phyloP scores from a whole-genome alignment of 2,329 filamentous ascomycete genomes.

The Aspergillus quadricinctus region DNA sequence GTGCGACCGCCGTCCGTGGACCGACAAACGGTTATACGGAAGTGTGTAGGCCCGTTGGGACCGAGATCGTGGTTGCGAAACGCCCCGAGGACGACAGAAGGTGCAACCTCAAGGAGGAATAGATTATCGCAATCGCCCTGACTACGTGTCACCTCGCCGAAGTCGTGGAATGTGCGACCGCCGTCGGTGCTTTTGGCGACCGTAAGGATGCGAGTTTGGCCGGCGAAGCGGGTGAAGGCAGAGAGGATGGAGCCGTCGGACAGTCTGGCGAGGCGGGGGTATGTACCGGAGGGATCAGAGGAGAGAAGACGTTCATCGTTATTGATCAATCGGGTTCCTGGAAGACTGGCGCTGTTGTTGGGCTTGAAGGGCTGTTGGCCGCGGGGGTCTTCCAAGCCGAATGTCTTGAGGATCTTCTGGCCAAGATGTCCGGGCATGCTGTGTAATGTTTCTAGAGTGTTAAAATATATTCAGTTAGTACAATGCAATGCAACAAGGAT shows the following conservation, averaged over 20 bases:
- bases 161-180: slow-evolving; percentile 38
- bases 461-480: background rate
- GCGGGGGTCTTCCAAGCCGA: slow-evolving; percentile 20
- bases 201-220: slow-evolving; percentile 36
- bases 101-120: slow-evolving; percentile 41
- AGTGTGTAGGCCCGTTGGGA: slow-evolving; percentile 36
- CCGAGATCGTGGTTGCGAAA: slow-evolving; percentile 48
- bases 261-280: slow-evolving; percentile 45
- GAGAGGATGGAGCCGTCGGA: slow-evolving; percentile 45
- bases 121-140: slow-evolving; percentile 46
- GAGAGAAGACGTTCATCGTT: slow-evolving; percentile 33
- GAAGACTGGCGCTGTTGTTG: slow-evolving; percentile 4
- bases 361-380: slow-evolving; percentile 6
- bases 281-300: slow-evolving; percentile 40
- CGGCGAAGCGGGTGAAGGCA: slow-evolving; percentile 41
- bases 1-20: slow-evolving; percentile 41
- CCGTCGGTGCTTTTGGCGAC: slow-evolving; percentile 45
- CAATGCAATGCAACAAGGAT: background rate
- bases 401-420: slow-evolving; percentile 29
- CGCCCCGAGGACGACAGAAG: slow-evolving; percentile 39
- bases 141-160: slow-evolving; percentile 43
- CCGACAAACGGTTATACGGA: slow-evolving; percentile 49
- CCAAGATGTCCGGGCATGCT: slow-evolving; percentile 26
- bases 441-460: background rate
- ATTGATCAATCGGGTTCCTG: slow-evolving; percentile 24